Evolutionary conservation across 495 filamentous ascomycete species (phyloP).

Genomic region (Lentithecium fluviatile): DNA sequence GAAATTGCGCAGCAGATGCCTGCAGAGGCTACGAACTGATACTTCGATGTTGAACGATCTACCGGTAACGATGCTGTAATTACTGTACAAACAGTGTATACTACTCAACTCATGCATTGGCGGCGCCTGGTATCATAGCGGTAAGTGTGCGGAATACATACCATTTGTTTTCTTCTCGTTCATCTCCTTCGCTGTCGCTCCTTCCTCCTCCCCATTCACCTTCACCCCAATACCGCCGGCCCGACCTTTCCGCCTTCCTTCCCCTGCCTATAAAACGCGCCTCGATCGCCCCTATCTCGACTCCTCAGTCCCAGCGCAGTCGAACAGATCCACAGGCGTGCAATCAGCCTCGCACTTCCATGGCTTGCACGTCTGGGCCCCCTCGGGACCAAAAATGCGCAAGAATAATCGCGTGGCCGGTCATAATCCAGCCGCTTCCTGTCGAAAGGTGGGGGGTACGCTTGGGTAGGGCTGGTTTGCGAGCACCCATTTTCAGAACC

Average conservation of each 20-base stretch:
- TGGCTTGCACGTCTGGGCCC: slow-evolving; percentile 18
- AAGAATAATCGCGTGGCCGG: slow-evolving; percentile 9
- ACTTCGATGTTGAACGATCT: background rate
- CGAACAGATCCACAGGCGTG: slow-evolving; percentile 26
- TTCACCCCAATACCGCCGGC: background rate
- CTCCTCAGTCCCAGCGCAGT: slow-evolving; percentile 17
- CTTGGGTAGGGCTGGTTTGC: background rate
- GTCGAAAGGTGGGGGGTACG: background rate
- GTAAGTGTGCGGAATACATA: background rate
- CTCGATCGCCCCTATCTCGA: background rate
- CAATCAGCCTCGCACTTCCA: slow-evolving; percentile 10
- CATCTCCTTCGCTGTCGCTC: background rate
- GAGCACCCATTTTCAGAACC: slow-evolving; percentile 21
- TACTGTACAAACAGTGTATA: slow-evolving; percentile 5
- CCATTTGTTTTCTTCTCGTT: background rate
- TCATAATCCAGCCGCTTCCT: background rate
- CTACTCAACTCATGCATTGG: slow-evolving; percentile 14
- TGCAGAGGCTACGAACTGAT: background rate
- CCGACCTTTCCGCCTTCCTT: background rate
- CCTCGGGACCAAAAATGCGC: slow-evolving; percentile 7
- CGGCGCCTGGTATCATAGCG: background rate
- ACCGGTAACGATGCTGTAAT: background rate
- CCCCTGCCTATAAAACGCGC: background rate
- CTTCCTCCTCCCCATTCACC: background rate
- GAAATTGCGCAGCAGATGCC: slow-evolving; percentile 5